These are phyloP conservation scores for Penicillium italicum DNA, from an alignment of 2,329 filamentous ascomycete genomes.

Conservation along the genomic window DNA sequence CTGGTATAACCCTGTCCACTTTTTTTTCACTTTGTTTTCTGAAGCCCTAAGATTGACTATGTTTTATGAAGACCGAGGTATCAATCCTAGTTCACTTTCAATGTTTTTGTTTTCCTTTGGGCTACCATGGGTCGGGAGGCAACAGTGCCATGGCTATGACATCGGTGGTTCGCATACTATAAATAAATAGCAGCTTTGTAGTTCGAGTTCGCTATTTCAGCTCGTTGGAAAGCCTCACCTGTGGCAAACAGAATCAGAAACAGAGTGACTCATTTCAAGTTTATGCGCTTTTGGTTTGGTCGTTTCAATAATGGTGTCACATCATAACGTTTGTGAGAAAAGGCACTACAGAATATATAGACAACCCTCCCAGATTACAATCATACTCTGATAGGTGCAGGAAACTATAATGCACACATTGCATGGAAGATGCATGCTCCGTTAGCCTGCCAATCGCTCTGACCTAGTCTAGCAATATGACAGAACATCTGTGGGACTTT, in stretches of 20 bases:
- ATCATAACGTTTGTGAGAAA: background rate
- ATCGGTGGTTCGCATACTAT: conserved; percentile 14
- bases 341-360: background rate
- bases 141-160: conserved; percentile 13
- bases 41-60: background rate
- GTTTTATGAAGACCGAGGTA: background rate
- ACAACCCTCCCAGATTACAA: background rate
- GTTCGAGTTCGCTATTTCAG: too few relatives aligned
- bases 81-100: background rate
- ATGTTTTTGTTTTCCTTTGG: background rate
- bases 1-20: background rate
- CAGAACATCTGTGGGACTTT: conserved; percentile 6
- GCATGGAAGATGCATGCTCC: conserved; percentile 11
- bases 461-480: conserved; percentile 10
- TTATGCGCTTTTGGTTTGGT: background rate
- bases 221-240: too few relatives aligned
- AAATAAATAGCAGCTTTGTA: background rate
- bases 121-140: background rate
- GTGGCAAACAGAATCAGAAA: too few relatives aligned
- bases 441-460: conserved; percentile 12
- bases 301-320: background rate
- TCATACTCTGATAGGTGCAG: conserved; percentile 11
- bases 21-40: background rate
- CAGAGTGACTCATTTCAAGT: background rate
- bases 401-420: conserved; percentile 6